Base-by-base conservation (phyloP, 1,284 basidiomycete species). In the Phenoliferia sp. region DNA sequence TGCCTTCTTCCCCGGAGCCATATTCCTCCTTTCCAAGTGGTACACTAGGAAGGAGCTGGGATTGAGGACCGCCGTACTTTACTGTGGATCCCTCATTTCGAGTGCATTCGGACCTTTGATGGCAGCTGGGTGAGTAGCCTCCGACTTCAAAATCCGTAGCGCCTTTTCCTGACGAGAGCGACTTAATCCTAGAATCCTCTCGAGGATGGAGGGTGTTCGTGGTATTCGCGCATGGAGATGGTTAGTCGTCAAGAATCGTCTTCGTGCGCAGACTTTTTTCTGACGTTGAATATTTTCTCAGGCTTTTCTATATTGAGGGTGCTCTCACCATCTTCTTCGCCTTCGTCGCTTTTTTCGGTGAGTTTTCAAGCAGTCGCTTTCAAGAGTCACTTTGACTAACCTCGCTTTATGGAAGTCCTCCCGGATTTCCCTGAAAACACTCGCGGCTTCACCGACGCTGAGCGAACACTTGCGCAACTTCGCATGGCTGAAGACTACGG, bases 221-320 rank as follows among this genome's bases (percentile, higher is more conserved):
- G 88, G 88, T 2, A 86, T 88, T 59, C 86, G 88, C 55, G 88
- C 86, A 4, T 90, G 89, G 89, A 80, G 85, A 78, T 88, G 88
- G 88, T 80, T 91, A 3, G 90, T 91, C 80, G 39, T 44, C 22
- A 22, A 12, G 22, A 12, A 12, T 44, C 39, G 12, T 44, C 39
- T 12, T 44, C 22, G 12, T 44, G 39, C 39, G 39, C 39, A 22
- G 39, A 12, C 39, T 12, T 22, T 44, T 22, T 12, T 22, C 39
- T n/a, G n/a, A n/a, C n/a, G n/a, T n/a, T n/a, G n/a, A n/a, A 44
- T 44, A 22, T 22, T 44, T 22, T 44, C 39, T 12, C 39, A 44
- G 39, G n/a, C n/a, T n/a, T n/a, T n/a, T n/a, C n/a, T 89, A 84
- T 75, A 85, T 89, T 63, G 87, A 90, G 78, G 88, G 78, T 5